Conservation (phyloP, 345 rosid genomes). For the Populus davidiana region DNA sequence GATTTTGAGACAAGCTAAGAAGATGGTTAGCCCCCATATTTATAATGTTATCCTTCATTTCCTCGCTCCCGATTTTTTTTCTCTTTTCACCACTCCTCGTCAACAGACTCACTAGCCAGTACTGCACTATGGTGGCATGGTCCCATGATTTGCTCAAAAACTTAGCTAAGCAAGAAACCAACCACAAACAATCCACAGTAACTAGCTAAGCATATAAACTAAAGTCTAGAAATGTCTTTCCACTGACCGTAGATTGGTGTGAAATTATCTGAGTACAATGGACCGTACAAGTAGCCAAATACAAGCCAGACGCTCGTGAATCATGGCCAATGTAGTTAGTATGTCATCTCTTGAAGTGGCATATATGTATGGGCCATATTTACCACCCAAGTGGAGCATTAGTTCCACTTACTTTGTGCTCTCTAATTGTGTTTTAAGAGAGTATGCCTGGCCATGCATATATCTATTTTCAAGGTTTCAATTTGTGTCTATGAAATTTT, state of each 20-base stretch:
- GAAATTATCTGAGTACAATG: not conserved
- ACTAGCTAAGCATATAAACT: not conserved
- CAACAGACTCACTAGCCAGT: slow-evolving; percentile 10
- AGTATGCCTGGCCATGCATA: not conserved
- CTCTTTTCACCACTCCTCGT: not conserved
- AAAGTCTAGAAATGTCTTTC: not conserved
- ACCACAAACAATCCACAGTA: not conserved
- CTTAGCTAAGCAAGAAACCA: not conserved
- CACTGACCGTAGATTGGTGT: not conserved
- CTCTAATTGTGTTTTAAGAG: slow-evolving; percentile 6
- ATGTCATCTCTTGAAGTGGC: slow-evolving; percentile 11
- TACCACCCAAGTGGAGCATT: slow-evolving; percentile 22
- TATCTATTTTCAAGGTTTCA: not conserved
- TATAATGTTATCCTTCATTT: slow-evolving; percentile 21
- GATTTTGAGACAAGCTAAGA: slow-evolving; percentile 15
- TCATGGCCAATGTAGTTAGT: not conserved
- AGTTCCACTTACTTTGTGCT: slow-evolving; percentile 18
- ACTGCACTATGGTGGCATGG: slow-evolving; percentile 12
- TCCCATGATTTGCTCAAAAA: slow-evolving; percentile 9
- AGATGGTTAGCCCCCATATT: slow-evolving; percentile 14
- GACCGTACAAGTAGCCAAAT: not conserved
- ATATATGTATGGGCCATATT: not conserved
- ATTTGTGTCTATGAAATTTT: not conserved
- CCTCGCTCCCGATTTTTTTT: slow-evolving; percentile 17
- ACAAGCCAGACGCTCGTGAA: not conserved